phyloP scores from a whole-genome alignment of 306 rosid genomes.

The Sindora glabra region DNA sequence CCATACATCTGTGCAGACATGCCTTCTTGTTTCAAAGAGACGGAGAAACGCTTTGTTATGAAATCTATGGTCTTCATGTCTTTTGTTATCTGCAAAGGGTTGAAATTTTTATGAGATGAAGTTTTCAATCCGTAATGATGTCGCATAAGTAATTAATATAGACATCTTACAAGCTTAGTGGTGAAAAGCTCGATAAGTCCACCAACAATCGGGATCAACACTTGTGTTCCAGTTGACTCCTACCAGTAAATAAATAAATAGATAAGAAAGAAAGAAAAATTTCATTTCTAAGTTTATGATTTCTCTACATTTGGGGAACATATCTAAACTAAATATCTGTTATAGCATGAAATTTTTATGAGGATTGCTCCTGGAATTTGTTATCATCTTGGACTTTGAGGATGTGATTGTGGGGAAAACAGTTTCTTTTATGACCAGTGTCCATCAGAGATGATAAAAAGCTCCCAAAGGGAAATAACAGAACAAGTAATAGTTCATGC shows the following conservation, averaged over 20 bases:
- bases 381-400: neutral
- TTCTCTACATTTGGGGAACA: neutral
- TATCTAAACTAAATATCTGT: neutral
- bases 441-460: neutral
- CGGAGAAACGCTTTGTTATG: no score
- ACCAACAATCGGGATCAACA: slow-evolving; percentile 52
- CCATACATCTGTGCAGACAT: no score
- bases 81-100: no score
- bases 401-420: neutral
- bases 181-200: slow-evolving; percentile 77
- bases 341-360: neutral
- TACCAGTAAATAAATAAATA: no score
- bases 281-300: slow-evolving; percentile 1
- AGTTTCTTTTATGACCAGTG: neutral
- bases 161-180: slow-evolving; percentile 39
- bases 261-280: no score
- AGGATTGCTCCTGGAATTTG: neutral
- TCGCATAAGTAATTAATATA: neutral
- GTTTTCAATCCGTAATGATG: neutral
- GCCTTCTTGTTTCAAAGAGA: no score
- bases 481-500: neutral
- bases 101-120: no score
- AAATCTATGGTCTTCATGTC: no score
- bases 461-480: neutral
- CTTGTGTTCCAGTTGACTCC: slow-evolving; percentile 60